Evolutionary conservation across 2,329 filamentous ascomycete genomes (phyloP).

Genomic region (Calcarisporium arbuscula): DNA sequence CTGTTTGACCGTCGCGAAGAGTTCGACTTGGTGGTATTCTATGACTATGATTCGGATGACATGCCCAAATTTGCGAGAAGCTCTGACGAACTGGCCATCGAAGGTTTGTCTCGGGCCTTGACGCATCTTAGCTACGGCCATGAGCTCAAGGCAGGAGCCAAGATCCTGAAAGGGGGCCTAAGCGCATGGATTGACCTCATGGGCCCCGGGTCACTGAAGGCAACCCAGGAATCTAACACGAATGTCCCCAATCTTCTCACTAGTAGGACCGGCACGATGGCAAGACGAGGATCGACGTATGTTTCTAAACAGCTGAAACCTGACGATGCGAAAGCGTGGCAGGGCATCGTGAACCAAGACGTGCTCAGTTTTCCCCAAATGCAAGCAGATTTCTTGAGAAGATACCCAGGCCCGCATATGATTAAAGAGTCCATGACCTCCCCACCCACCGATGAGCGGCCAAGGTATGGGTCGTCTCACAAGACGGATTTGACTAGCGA

Average conservation of each 20-base stretch:
- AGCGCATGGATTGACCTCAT: conserved; percentile 83
- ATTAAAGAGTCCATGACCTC: conserved; percentile 56
- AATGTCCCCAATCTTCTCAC: too few species aligned
- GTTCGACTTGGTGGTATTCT: conserved; percentile 85
- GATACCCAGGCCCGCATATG: conserved; percentile 69
- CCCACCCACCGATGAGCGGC: conserved; percentile 16
- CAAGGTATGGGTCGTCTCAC: conserved; percentile 22
- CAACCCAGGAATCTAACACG: too few species aligned
- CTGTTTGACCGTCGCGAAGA: conserved; percentile 67
- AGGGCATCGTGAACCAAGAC: conserved; percentile 67
- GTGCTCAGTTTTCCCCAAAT: conserved; percentile 35
- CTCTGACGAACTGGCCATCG: conserved; percentile 48
- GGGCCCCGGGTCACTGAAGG: conserved; percentile 57
- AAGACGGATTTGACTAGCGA: conserved; percentile 38
- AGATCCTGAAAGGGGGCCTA: conserved; percentile 74
- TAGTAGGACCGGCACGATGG: conserved; percentile 21
- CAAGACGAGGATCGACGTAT: conserved; percentile 36
- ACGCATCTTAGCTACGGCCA: conserved; percentile 78
- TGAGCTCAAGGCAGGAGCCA: conserved; percentile 65
- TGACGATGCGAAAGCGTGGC: conserved; percentile 76
- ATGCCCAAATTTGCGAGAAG: conserved; percentile 33
- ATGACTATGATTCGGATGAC: conserved; percentile 63
- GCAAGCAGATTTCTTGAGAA: conserved; percentile 56
- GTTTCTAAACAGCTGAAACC: conserved; percentile 63
- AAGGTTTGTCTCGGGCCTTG: conserved; percentile 71